Evolutionary conservation across 176 grass and related monocot species (phyloP).

Genomic region (Oryza longistaminata): DNA sequence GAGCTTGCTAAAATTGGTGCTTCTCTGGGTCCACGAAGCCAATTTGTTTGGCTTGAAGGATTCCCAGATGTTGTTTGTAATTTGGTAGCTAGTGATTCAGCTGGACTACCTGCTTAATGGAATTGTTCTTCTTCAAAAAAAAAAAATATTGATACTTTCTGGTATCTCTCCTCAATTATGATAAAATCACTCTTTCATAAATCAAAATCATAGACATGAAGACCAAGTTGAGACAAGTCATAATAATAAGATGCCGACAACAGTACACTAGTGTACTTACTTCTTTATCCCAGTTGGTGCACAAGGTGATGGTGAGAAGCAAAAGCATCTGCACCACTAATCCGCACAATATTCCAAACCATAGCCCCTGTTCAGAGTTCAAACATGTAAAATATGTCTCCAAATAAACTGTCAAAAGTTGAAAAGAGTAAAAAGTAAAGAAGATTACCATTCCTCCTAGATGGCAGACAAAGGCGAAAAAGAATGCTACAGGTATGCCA

Average conservation of each 20-base stretch:
- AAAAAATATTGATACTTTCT: too few species aligned
- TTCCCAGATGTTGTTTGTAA: too few species aligned
- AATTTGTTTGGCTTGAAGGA: too few species aligned
- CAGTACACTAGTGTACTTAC: not conserved
- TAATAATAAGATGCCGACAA: not conserved
- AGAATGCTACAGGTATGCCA: not conserved
- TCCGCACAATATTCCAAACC: not conserved
- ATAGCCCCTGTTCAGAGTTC: not conserved
- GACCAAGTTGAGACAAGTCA: not conserved
- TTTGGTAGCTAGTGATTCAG: too few species aligned
- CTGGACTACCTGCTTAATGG: too few species aligned
- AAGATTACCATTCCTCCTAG: not conserved
- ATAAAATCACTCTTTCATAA: too few species aligned
- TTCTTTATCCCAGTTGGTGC: conserved; percentile 21
- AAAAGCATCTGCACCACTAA: conserved; percentile 14
- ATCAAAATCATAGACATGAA: too few species aligned
- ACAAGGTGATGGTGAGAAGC: conserved; percentile 1
- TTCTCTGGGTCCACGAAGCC: too few species aligned
- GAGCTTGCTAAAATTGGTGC: too few species aligned
- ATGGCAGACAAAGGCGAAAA: not conserved
- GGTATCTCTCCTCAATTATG: too few species aligned
- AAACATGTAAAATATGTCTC: not conserved
- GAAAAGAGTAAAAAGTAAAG: not conserved
- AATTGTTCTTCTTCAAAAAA: too few species aligned
- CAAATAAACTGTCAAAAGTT: not conserved